Conservation (phyloP, 2,329 filamentous ascomycete genomes). For the Helicocarpus griseus region DNA sequence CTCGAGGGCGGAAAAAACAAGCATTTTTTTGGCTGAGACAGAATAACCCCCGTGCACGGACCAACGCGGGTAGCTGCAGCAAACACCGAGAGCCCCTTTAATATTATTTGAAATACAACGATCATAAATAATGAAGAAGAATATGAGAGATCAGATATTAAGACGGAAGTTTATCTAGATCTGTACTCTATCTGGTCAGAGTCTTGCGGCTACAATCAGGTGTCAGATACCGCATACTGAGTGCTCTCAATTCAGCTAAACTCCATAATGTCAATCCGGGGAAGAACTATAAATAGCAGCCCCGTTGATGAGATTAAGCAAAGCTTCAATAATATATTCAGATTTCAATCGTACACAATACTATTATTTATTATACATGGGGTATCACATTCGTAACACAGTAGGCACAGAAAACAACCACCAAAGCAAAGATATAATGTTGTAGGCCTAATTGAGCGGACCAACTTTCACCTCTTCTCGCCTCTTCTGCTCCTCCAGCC, state of each 20-base stretch:
- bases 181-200: too few species aligned
- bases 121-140: neutral
- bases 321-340: constrained; percentile 1
- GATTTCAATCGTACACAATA: too few species aligned
- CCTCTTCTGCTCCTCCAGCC: constrained; percentile 18
- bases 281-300: too few species aligned
- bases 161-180: too few species aligned
- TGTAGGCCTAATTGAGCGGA: constrained; percentile 22
- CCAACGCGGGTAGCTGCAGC: neutral
- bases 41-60: constrained; percentile 3
- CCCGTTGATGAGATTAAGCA: too few species aligned
- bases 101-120: neutral
- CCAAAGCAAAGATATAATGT: neutral
- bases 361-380: constrained; percentile 1
- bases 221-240: too few species aligned
- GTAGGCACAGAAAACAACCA: neutral
- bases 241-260: too few species aligned
- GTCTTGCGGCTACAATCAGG: too few species aligned
- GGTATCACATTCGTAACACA: neutral
- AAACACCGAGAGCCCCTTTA: too few species aligned
- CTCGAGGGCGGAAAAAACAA: neutral
- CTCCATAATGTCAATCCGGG: too few species aligned
- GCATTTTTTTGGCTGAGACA: neutral
- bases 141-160: too few species aligned
- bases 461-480: constrained; percentile 40